Base-by-base conservation (phyloP, 1,284 basidiomycete species). In the Pulveroboletus sp. region DNA sequence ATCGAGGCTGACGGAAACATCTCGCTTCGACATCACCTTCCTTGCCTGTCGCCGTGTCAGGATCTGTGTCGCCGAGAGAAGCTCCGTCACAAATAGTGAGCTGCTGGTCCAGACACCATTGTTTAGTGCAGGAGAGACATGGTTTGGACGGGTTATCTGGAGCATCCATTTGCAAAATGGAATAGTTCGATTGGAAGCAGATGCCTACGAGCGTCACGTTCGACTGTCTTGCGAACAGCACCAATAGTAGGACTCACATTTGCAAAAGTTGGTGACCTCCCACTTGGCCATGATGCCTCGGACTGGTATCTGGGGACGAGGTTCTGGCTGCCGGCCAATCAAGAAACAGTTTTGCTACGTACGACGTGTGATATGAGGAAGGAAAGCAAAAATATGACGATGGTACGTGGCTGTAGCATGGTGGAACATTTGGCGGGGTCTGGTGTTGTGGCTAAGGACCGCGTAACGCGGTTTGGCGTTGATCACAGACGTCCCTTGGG, bases 101-200 rank as follows among this genome's bases (percentile, higher is more conserved):
- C 69, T 95, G 94, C 74, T 94, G 95, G 68, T 96, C 94, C 50
- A 96, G 78, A 75, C 95, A 98, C 88, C 94, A 98, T 71, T 95
- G 91, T 66, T 94, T 92, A 12, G 94, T 97, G 72, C 95, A 98
- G 8, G 90, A 89, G 24, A 94, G 77, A 74, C 95, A 98, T 9
- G 94, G 94, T 72, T 96, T 92, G 28, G 83, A 83, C 3, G 92
- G 91, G 65, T 91, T 89, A 65, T 92, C 87, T 10, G 94, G 91
- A 33, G 84, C 82, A 64, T 87, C 85, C 60, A 97, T 80, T 43
- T 86, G 90, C 56, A 96, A 78, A 68, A 96, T 96, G 22, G 91
- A 87, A 68, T 92, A 94, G 70, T 95, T 95, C 20, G 87, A 78
- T 46, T 82, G 80, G 71, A 96, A 97, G 75, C 94, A 98, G 72